phyloP scores from a whole-genome alignment of 768 basidiomycete species.

The Lactifluus rugatus region DNA sequence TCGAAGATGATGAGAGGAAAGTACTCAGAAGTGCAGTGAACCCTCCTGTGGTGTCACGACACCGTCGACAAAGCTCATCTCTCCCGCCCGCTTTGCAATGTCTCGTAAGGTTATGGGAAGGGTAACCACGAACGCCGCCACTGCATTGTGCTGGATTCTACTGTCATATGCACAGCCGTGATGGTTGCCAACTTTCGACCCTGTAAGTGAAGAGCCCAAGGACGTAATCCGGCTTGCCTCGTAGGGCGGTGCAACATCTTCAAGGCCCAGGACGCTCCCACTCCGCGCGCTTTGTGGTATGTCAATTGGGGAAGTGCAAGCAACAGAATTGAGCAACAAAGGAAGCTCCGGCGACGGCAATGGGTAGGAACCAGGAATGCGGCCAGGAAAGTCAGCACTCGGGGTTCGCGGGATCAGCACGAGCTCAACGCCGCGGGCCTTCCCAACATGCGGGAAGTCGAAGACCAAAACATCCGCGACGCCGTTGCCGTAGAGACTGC shows the following conservation, averaged over 20 bases:
- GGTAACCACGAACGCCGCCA: background rate
- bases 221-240: background rate
- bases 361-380: constrained; percentile 16
- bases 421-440: constrained; percentile 4
- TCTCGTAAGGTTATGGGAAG: constrained; percentile 12
- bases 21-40: background rate
- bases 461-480: constrained; percentile 1
- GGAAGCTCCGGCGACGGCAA: background rate
- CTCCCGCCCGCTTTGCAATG: background rate
- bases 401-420: background rate
- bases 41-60: background rate
- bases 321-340: background rate
- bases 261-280: constrained; percentile 1
- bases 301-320: background rate
- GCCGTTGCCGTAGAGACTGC: background rate
- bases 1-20: background rate
- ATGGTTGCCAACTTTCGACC: background rate
- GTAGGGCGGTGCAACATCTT: background rate
- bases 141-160: background rate
- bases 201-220: background rate
- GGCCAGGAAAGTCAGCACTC: background rate
- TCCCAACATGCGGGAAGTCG: constrained; percentile 3
- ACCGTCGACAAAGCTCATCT: constrained; percentile 3
- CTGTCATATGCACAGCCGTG: background rate
- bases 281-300: background rate